phyloP scores from a whole-genome alignment of 2,329 filamentous ascomycete genomes.

The Teratosphaeria viscida region DNA sequence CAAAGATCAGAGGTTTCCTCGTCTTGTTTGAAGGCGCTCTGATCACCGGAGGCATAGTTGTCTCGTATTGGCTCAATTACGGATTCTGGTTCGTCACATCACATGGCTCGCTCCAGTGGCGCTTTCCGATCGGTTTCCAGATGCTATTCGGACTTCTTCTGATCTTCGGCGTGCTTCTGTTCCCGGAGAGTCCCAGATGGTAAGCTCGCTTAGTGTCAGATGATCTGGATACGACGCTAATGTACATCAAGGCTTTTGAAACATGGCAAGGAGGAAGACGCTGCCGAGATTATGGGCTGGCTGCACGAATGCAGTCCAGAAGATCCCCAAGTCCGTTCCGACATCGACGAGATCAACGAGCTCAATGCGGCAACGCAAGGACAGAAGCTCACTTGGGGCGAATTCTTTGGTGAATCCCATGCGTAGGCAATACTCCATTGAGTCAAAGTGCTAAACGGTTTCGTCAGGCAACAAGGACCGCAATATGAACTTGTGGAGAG shows the following conservation, averaged over 20 bases:
- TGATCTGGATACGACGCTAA: neutral
- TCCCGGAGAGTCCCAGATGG: conserved; percentile 22
- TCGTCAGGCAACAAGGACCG: neutral
- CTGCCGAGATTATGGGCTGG: conserved; percentile 21
- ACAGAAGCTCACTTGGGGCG: neutral
- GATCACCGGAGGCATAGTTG: conserved; percentile 24
- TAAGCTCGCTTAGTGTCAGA: neutral
- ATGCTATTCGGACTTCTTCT: conserved; percentile 15
- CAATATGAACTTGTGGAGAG: neutral
- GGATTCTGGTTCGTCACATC: conserved; percentile 16
- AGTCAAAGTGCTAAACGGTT: neutral
- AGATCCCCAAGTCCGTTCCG: neutral
- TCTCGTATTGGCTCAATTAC: conserved; percentile 12
- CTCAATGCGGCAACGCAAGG: neutral
- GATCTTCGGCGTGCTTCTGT: conserved; percentile 10
- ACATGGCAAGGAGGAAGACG: conserved; percentile 23
- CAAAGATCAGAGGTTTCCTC: conserved; percentile 2
- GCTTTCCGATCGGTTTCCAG: conserved; percentile 20
- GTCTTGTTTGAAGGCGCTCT: conserved; percentile 4
- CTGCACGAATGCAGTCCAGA: conserved; percentile 19
- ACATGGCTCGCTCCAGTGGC: conserved; percentile 17
- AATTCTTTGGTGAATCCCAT: neutral
- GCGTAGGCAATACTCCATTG: neutral
- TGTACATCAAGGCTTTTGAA: conserved; percentile 14
- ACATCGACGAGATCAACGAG: neutral